These are phyloP conservation scores for Ilex paraguariensis DNA, from an alignment of 305 asterid species.

Conservation along the genomic window DNA sequence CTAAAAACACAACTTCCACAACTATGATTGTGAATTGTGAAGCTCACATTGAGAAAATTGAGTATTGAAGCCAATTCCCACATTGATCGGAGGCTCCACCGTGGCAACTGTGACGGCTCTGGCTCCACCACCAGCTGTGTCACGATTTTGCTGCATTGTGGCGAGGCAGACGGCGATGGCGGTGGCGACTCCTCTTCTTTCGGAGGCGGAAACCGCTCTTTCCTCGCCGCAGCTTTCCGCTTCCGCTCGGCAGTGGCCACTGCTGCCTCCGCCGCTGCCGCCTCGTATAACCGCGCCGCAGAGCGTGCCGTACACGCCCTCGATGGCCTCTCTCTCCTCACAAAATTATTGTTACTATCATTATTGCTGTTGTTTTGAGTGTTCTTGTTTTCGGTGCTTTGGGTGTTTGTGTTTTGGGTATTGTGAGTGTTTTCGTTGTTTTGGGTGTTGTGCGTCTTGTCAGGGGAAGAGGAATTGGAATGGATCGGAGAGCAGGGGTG, in stretches of 20 bases:
- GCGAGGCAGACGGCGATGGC: conserved; percentile 11
- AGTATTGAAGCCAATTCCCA: conserved; percentile 97
- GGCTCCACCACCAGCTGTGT: conserved; percentile 75
- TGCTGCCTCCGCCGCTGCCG: conserved; percentile 74
- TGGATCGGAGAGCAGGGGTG: conserved; percentile 41
- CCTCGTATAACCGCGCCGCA: conserved; percentile 78
- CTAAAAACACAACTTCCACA: conserved; percentile 1
- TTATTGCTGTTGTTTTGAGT: conserved; percentile 9
- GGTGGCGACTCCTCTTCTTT: conserved; percentile 47
- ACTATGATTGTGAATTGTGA: conserved; percentile 14
- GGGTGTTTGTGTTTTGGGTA: conserved; percentile 21
- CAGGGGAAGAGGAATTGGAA: conserved; percentile 1
- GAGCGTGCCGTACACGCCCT: conserved; percentile 98
- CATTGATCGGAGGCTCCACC: conserved; percentile 90
- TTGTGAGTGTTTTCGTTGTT: conserved; percentile 14
- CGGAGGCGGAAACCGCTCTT: conserved; percentile 53
- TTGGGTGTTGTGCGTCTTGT: conserved; percentile 1
- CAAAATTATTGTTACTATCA: conserved; percentile 25
- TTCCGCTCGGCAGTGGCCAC: conserved; percentile 53
- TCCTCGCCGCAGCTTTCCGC: conserved; percentile 48
- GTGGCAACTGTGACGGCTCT: conserved; percentile 78
- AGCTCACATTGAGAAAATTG: conserved; percentile 89
- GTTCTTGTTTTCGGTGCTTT: conserved; percentile 17
- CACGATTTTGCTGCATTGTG: conserved; percentile 53
- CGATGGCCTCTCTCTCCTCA: conserved; percentile 85